phyloP scores from a whole-genome alignment of 208 protist species.

The Blechomonas ayalai region DNA sequence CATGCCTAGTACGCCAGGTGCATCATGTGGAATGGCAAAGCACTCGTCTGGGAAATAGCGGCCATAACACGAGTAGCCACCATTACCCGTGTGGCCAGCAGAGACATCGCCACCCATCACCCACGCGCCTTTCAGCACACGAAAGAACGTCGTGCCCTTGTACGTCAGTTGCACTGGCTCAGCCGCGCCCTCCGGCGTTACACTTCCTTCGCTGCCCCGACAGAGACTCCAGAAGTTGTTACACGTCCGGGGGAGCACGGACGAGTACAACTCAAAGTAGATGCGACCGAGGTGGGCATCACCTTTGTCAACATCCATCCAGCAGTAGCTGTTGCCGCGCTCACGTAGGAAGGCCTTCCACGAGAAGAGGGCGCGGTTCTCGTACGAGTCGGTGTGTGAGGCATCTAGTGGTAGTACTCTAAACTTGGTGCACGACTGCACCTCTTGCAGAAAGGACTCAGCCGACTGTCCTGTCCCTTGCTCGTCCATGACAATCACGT shows the following conservation, averaged over 20 bases:
- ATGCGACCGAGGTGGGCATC: conserved; percentile 34
- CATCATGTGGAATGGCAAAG: conserved; percentile 86
- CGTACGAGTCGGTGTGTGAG: conserved; percentile 43
- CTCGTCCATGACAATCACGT: conserved; percentile 19
- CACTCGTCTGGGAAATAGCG: conserved; percentile 91
- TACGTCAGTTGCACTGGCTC: conserved; percentile 63
- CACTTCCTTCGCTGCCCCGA: conserved; percentile 43
- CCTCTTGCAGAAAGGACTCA: conserved; percentile 30
- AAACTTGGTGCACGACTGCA: conserved; percentile 43
- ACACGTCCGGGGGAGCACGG: conserved; percentile 80
- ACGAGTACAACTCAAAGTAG: conserved; percentile 82
- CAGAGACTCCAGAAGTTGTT: conserved; percentile 91
- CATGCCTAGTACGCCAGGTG: conserved; percentile 77
- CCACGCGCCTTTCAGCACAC: conserved; percentile 90
- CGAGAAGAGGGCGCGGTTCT: conserved; percentile 22
- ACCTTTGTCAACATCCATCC: conserved; percentile 59
- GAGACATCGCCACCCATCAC: conserved; percentile 93
- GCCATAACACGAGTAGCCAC: conserved; percentile 90
- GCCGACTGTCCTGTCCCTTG: conserved; percentile 18
- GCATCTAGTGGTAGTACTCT: conserved; percentile 16
- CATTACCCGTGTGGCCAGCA: conserved; percentile 68
- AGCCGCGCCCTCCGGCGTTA: conserved; percentile 7
- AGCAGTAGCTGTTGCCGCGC: conserved; percentile 71
- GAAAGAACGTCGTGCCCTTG: conserved; percentile 90
- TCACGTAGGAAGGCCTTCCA: conserved; percentile 55